Evolutionary conservation across 2,329 filamentous ascomycete genomes (phyloP).

Genomic region (Cercospora sesami): DNA sequence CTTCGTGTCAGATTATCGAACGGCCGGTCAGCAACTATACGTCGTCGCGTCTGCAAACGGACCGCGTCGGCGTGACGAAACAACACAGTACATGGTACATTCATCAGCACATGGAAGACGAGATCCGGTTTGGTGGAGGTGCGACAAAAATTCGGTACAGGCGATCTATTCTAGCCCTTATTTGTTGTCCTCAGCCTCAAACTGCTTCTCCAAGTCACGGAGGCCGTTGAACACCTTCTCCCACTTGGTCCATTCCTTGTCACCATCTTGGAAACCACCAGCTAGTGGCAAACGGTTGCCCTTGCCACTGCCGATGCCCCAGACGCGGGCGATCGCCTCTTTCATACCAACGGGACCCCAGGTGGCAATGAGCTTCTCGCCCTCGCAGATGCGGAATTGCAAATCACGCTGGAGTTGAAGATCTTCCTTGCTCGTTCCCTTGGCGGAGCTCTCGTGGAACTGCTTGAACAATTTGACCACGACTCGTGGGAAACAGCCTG

Average conservation of each 20-base stretch:
- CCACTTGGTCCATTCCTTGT: slow-evolving; percentile 59
- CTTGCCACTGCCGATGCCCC: slow-evolving; percentile 60
- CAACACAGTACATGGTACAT: background rate
- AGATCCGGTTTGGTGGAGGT: background rate
- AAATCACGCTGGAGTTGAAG: slow-evolving; percentile 55
- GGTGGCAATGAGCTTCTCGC: slow-evolving; percentile 62
- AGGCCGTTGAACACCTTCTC: slow-evolving; percentile 48
- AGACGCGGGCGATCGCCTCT: slow-evolving; percentile 61
- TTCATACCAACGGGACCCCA: slow-evolving; percentile 66
- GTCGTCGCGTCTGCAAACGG: background rate
- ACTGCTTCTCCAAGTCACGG: slow-evolving; percentile 47
- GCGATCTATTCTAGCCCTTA: slow-evolving; percentile 10
- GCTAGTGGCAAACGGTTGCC: slow-evolving; percentile 61
- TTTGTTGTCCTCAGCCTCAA: slow-evolving; percentile 30
- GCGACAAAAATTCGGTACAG: slow-evolving; percentile 3
- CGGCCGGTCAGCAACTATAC: background rate
- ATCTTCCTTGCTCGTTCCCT: slow-evolving; percentile 43
- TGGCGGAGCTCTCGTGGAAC: slow-evolving; percentile 44
- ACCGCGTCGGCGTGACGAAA: background rate
- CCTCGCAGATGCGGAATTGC: slow-evolving; percentile 62
- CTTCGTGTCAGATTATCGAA: background rate
- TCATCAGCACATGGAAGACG: background rate
- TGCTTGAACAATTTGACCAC: slow-evolving; percentile 60
- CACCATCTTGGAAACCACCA: slow-evolving; percentile 59
- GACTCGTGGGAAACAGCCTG: slow-evolving; percentile 64